Conservation (phyloP, 257 asterid species). For the Solanum piurae region DNA sequence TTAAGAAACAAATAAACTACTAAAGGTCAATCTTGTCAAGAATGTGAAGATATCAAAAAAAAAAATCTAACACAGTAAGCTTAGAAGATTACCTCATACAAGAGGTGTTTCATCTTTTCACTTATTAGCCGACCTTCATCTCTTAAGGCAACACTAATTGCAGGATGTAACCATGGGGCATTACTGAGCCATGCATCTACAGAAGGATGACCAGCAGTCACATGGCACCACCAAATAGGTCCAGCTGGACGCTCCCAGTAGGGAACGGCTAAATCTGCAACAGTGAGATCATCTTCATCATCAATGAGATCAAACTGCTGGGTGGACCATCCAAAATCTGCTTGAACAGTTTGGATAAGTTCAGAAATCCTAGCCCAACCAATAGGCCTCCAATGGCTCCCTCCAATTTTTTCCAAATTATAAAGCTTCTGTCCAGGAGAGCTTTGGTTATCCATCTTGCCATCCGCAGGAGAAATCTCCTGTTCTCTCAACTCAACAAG, state of each 20-base stretch:
- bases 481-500: constrained; percentile 28
- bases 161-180: constrained; percentile 91
- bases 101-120: constrained; percentile 83
- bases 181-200: constrained; percentile 68
- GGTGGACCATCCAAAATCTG: constrained; percentile 51
- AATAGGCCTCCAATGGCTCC: constrained; percentile 75
- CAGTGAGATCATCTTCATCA: constrained; percentile 69
- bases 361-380: constrained; percentile 85
- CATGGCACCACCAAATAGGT: constrained; percentile 97
- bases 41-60: neutral
- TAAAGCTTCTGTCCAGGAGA: constrained; percentile 7
- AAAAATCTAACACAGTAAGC: neutral
- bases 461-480: constrained; percentile 8
- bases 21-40: neutral
- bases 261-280: constrained; percentile 87
- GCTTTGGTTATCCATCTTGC: constrained; percentile 22
- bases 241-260: constrained; percentile 90
- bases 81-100: constrained; percentile 56
- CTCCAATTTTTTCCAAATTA: constrained; percentile 25
- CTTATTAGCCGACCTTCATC: constrained; percentile 89
- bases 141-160: constrained; percentile 70
- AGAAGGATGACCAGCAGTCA: constrained; percentile 67
- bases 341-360: constrained; percentile 54
- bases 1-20: neutral
- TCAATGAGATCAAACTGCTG: constrained; percentile 42